Base-by-base conservation (phyloP, 139 green algal genomes). In the Micractinium conductrix region DNA sequence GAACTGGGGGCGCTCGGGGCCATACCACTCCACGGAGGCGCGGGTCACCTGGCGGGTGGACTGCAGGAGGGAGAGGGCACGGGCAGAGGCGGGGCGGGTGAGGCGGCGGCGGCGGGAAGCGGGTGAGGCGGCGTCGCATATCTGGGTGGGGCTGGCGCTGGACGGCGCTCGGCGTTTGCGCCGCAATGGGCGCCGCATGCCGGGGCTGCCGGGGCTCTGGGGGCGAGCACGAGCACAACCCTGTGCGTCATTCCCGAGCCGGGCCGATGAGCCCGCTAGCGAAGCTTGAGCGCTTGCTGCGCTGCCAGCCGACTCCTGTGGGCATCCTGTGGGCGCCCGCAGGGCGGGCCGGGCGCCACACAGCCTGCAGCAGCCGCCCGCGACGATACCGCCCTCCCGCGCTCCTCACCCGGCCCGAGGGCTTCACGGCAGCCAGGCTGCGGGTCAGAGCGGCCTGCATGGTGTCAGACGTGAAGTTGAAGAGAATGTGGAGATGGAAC, bases 1-100 rank as follows among this genome's bases (percentile, higher is more conserved):
- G 89, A 93, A 98, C 86, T 95, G 94, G 70, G 93, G 91, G 84
- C 95, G 92, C 88, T 97, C 90, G 63, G 95, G 95, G 87, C 95
- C 95, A 76, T 96, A 97, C 85, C 79, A 84, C 79, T 84, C 79
- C 35, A 84, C 79, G 43, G 85, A 78, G 60, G 85, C 85, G 70
- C 88, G 83, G 69, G 89, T 92, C 67, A 92, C 85, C 87, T 92
- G 89, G 71, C 88, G 88, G 72, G 88, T 90, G 73, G 83, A 87
- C 89, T 92, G 82, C 44, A 89, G 21, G 16, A 55, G 16, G 30
- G 12, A 53, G 30, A 24, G 24, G 43, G 2, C 4, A 38, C 9
- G 14, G 30, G 70, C 26, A 26, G 76, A 4, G 2, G 28, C 37
- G 8, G 22, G 62, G 14, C 24, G 50, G 37, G 26, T 22, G 35